These are phyloP conservation scores for Blumeria graminis DNA, from an alignment of 2,329 filamentous ascomycete genomes.

Conservation along the genomic window DNA sequence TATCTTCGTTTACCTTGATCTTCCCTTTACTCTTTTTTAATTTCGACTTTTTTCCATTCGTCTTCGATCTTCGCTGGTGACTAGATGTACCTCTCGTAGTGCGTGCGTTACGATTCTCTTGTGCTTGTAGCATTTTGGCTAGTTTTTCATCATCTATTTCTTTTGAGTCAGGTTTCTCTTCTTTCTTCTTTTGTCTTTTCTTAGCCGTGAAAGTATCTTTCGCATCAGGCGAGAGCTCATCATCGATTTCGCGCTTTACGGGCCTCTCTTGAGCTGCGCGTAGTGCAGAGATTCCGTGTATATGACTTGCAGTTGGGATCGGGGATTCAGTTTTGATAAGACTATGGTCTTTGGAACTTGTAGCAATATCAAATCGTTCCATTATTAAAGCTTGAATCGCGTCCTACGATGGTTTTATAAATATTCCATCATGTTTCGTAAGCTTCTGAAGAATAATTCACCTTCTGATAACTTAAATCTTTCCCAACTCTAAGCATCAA, in stretches of 20 bases:
- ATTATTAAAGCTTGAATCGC: constrained; percentile 28
- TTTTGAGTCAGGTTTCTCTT: constrained; percentile 16
- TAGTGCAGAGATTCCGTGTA: not conserved
- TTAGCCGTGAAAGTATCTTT: constrained; percentile 17
- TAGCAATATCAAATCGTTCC: constrained; percentile 27
- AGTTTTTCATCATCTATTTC: constrained; percentile 66
- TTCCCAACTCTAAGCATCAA: constrained; percentile 13
- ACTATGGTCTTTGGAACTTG: constrained; percentile 1
- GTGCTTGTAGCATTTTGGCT: constrained; percentile 71
- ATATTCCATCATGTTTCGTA: not conserved
- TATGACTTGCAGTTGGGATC: not conserved
- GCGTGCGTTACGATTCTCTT: constrained; percentile 53
- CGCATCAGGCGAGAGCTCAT: constrained; percentile 6
- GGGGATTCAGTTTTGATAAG: too few relatives aligned
- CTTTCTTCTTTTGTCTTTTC: constrained; percentile 34
- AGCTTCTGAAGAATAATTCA: constrained; percentile 3
- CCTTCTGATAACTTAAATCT: constrained; percentile 18
- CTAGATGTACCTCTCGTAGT: constrained; percentile 50
- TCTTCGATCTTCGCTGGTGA: constrained; percentile 11
- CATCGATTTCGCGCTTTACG: not conserved
- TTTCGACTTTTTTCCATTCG: not conserved
- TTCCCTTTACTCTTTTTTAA: constrained; percentile 55
- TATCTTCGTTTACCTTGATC: constrained; percentile 56
- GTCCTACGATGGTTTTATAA: constrained; percentile 16
- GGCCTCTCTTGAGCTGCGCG: not conserved